Base-by-base conservation (phyloP, 1,284 basidiomycete genomes). In the Apiotrichum porosum region DNA sequence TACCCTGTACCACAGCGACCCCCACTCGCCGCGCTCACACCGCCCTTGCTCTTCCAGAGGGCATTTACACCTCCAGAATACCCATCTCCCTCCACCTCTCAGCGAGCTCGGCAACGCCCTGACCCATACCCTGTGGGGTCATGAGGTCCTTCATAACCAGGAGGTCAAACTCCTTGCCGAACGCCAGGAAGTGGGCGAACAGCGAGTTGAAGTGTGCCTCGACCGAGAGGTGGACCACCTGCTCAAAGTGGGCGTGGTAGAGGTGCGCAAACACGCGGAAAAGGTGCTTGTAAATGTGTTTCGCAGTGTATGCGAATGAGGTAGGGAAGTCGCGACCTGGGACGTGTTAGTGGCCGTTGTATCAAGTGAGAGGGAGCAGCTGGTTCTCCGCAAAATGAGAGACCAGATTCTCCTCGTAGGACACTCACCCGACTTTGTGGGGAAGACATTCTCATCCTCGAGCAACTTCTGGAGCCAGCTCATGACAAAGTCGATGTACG, bases 401-500 rank as follows among this genome's bases (percentile, higher is more conserved):
- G 30, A 31, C 30, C 19, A 17, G 34, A 15, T 21, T 4, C 10
- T 15, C 34, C 8, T n/a, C 19, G 22, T 12, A 12, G 8, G 32
- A n/a, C 38, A 71, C 79, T 58, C 67, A 86, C 91, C 87, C 37
- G 89, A 86, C 76, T 95, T 97, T 9, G 93, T 97, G 2, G 94
- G 94, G 76, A 98, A 98, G 23, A 87, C 84, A 52, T 77, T 81
- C 64, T 97, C 92, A 73, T 97, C 94, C 61, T 92, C 86, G 31
- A 97, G 79, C 23, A 95, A 77, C 63, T 93, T 93, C 66, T 97
- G 91, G 6, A 95, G 82, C 93, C 93, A 97, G 12, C 90, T 93
- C 88, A 97, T 93, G 57, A 97, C 93, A 71, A 94, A 98, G 77
- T 98, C 94, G 57, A 97, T 93, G 74, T 98, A 97, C 22, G 91